Base-by-base conservation (phyloP, 169 alveolate genomes). In the Eimeria praecox region DNA sequence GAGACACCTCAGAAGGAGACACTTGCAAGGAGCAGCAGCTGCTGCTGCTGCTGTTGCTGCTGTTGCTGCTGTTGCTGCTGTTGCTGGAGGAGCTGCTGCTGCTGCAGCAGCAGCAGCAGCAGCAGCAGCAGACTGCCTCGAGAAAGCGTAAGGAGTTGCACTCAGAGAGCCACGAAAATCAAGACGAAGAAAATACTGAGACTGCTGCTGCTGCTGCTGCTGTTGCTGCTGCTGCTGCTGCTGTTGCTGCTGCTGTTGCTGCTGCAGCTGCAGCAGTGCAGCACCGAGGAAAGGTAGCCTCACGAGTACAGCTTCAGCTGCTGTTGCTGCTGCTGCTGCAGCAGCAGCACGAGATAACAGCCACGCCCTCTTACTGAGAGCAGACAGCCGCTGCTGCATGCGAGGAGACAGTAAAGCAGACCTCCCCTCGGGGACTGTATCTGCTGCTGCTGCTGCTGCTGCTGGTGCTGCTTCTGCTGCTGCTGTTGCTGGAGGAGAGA, bases 181-280 rank as follows among this genome's bases (percentile, higher is more conserved):
- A 40, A 73, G 49, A 40, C 83, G 83, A 40, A 73, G 49, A 30
- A 73, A 73, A 16, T 9, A 38, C 83, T 73, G 83, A 20, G 83
- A 4, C 8, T 4, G 14, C 3, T 40, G 46, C 9, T 4, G 9
- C 5, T 3, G 9, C 3, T 8, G 9, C 83, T 73, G 83, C 83
- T 38, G 54, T 46, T 73, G 42, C 83, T 38, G 42, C 83, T 73
- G 83, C 49, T 38, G 83, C 20, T 73, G 83, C 83, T 33, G 83
- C 83, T 73, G 83, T n/a, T 5, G 75, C 30, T 5, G 24, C 24
- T 64, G 8, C 75, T 64, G 75, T n/a, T 64, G 75, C 75, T 64
- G 75, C 75, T 64, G 75, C 75, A 10, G 75, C 83, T 73, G 83
- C 83, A 73, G 83, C 40, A 73, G n/a, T 5, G 83, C 83, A 33